These are phyloP conservation scores for Rhododendron griersonianum DNA, from an alignment of 148 eudicot species.

Conservation along the genomic window DNA sequence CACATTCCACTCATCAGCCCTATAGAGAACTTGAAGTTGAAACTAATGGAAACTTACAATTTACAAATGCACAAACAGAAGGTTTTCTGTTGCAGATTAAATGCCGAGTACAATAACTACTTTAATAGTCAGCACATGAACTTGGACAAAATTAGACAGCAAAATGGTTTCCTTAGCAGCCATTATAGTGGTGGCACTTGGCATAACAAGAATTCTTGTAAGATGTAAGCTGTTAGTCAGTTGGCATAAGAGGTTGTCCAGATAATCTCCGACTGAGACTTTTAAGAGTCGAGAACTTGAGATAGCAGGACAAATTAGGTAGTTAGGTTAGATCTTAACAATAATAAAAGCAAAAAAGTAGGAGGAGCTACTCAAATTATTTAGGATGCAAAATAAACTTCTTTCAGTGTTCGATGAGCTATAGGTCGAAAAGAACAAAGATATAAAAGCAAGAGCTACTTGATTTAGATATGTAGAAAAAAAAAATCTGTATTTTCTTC, in stretches of 20 bases:
- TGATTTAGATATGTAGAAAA: neutral
- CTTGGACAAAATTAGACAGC: neutral
- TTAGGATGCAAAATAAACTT: neutral
- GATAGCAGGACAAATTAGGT: neutral
- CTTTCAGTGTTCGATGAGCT: neutral
- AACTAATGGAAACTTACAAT: neutral
- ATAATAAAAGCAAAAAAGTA: neutral
- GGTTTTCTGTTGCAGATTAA: neutral
- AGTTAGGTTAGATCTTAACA: neutral
- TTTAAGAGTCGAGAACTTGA: too few species aligned
- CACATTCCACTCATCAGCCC: conserved; percentile 99
- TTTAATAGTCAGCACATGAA: neutral
- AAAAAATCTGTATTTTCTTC: neutral
- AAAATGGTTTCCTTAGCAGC: neutral
- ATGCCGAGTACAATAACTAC: neutral
- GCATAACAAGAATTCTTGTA: neutral
- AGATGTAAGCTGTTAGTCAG: neutral
- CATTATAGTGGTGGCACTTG: neutral
- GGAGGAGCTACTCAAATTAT: neutral
- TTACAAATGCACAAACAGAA: neutral
- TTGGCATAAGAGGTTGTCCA: neutral
- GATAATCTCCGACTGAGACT: neutral
- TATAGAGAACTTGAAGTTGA: conserved; percentile 21
- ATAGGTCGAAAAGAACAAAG: neutral
- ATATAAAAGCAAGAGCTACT: neutral